These are phyloP conservation scores for Lobosporangium transversale DNA, from an alignment of 192 early-diverging fungal species.

Conservation along the genomic window DNA sequence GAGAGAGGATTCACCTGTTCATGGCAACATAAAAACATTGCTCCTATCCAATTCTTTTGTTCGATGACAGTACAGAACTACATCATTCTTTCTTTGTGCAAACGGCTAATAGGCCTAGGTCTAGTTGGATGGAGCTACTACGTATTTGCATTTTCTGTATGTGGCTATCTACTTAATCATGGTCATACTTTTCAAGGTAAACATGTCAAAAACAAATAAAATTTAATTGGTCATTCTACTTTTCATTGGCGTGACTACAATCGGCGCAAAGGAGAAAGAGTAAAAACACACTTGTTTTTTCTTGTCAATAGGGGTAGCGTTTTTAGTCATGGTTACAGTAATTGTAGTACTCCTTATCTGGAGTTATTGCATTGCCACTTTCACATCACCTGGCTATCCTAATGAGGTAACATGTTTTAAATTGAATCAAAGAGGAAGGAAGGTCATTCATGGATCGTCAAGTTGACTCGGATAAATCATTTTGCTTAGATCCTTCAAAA, in stretches of 20 bases:
- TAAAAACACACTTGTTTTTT: no score
- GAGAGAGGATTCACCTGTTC: not conserved
- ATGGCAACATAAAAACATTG: no score
- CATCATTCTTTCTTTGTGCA: no score
- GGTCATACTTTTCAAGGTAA: slow-evolving; percentile 39
- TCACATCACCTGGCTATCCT: slow-evolving; percentile 43
- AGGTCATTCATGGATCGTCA: not conserved
- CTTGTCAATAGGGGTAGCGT: slow-evolving; percentile 23
- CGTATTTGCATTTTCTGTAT: slow-evolving; percentile 37
- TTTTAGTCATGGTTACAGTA: slow-evolving; percentile 3
- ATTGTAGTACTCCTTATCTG: slow-evolving; percentile 37
- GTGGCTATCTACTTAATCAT: slow-evolving; percentile 31
- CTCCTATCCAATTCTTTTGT: no score
- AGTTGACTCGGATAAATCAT: no score
- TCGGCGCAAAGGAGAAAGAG: no score
- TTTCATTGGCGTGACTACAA: no score
- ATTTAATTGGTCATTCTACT: not conserved
- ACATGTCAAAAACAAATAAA: not conserved
- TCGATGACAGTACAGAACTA: no score
- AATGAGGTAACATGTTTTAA: slow-evolving; percentile 25
- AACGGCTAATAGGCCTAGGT: slow-evolving; percentile 17
- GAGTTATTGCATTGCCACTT: slow-evolving; percentile 50
- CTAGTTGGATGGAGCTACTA: slow-evolving; percentile 36
- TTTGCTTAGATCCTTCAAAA: slow-evolving; percentile 9
- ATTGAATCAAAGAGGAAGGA: not conserved